Conservation (phyloP, 108 stramenopile species). For the Conticribra guillardii region DNA sequence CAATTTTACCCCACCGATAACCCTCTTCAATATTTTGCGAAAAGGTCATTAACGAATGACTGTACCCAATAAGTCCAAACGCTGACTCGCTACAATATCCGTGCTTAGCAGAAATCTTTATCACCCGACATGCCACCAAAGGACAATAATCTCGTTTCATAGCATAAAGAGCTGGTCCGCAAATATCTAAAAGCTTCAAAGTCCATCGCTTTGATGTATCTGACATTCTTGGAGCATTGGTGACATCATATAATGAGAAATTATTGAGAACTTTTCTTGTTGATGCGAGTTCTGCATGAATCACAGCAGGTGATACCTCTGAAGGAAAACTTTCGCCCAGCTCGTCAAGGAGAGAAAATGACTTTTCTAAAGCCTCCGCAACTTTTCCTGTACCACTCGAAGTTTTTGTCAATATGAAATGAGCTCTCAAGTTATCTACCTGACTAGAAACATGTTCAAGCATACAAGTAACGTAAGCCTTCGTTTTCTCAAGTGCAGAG, state of each 20-base stretch:
- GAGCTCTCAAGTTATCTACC: not conserved
- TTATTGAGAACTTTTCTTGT: not conserved
- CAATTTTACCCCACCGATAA: not conserved
- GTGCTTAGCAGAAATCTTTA: not conserved
- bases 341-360: not conserved
- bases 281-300: not conserved
- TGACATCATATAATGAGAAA: not conserved
- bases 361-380: not conserved
- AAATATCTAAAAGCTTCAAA: not conserved
- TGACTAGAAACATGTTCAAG: not conserved
- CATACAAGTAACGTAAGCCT: not conserved
- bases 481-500: not conserved
- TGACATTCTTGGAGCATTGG: not conserved
- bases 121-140: not conserved
- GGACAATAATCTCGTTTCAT: not conserved
- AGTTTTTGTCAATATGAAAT: not conserved
- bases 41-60: not conserved
- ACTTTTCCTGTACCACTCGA: not conserved
- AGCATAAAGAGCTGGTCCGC: not conserved
- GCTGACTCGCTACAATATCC: not conserved
- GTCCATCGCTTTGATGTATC: not conserved
- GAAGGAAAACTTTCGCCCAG: not conserved
- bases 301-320: not conserved
- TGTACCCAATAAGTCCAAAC: not conserved
- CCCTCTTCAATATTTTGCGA: not conserved